Percentiles rank a stretch among this genome's conserved stretches.
These are phyloP conservation scores for Fraxinus platypoda DNA, from an alignment of 305 asterid genomes.

Conservation along the genomic window DNA sequence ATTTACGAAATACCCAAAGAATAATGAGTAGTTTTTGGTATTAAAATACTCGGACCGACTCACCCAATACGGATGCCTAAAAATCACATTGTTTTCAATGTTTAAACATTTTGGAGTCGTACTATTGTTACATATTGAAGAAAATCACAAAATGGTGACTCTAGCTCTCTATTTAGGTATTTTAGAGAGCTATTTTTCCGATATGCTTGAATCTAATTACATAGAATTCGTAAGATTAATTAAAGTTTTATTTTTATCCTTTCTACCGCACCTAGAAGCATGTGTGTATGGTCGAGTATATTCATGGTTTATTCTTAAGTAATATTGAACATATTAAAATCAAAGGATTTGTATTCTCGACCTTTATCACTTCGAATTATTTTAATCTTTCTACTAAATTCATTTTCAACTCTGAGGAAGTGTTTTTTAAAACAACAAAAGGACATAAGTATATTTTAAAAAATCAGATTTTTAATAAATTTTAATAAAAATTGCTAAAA, in stretches of 20 bases:
- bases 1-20: neutral
- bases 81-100: neutral
- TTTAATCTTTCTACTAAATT: neutral
- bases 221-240: neutral
- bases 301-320: neutral
- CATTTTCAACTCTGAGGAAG: neutral
- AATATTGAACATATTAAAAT: neutral
- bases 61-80: neutral
- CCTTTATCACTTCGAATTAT: neutral
- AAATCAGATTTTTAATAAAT: neutral
- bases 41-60: neutral
- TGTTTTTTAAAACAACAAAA: neutral
- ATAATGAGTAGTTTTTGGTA: neutral
- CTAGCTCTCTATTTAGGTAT: neutral
- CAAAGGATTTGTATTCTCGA: neutral
- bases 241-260: neutral
- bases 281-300: neutral
- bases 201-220: neutral
- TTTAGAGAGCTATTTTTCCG: too few relatives aligned
- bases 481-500: too few relatives aligned
- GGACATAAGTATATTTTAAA: too few relatives aligned
- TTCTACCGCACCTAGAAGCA: neutral
- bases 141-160: neutral
- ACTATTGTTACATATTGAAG: neutral
- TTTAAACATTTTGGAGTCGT: neutral